A percentile compares a stretch with the other conserved stretches of the same genome.
Conservation (phyloP, 352 stramenopile species). For the Phytophthora foliorum region DNA sequence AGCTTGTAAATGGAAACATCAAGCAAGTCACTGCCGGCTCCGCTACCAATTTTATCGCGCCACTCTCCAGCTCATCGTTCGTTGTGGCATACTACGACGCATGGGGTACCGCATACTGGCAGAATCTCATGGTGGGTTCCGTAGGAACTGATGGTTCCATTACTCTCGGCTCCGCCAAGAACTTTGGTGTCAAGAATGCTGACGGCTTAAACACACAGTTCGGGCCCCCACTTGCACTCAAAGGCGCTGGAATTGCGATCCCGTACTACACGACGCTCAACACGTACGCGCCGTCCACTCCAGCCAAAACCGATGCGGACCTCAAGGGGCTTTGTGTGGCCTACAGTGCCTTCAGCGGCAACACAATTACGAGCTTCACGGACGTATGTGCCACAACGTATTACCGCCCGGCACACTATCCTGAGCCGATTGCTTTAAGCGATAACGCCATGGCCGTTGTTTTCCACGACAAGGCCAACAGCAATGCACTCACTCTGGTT, state of each 20-base stretch:
- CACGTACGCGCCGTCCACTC: neutral
- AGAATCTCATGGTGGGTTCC: slow-evolving; percentile 50
- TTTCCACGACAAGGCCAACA: slow-evolving; percentile 68
- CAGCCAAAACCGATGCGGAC: slow-evolving; percentile 25
- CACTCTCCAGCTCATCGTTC: slow-evolving; percentile 47
- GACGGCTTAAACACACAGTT: slow-evolving; percentile 40
- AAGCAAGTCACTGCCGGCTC: slow-evolving; percentile 36
- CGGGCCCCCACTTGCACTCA: slow-evolving; percentile 45
- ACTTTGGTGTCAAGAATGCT: slow-evolving; percentile 50
- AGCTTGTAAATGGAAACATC: slow-evolving; percentile 35
- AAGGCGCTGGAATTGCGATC: slow-evolving; percentile 50
- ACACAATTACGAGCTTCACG: slow-evolving; percentile 37
- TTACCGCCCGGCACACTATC: slow-evolving; percentile 43
- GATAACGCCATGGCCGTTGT: slow-evolving; percentile 52
- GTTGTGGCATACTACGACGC: slow-evolving; percentile 61
- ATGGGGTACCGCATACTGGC: slow-evolving; percentile 40
- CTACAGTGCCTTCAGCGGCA: slow-evolving; percentile 35
- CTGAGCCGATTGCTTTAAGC: slow-evolving; percentile 57
- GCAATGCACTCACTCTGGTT: slow-evolving; percentile 60
- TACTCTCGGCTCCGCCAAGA: slow-evolving; percentile 35
- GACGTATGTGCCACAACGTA: slow-evolving; percentile 55
- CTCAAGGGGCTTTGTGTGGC: slow-evolving; percentile 58
- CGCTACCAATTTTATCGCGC: slow-evolving; percentile 48
- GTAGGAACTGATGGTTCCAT: slow-evolving; percentile 47
- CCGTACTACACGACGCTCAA: slow-evolving; percentile 51